Evolutionary conservation across 2,329 filamentous ascomycete genomes (phyloP).

Genomic region (Arthrobotrys conoides): DNA sequence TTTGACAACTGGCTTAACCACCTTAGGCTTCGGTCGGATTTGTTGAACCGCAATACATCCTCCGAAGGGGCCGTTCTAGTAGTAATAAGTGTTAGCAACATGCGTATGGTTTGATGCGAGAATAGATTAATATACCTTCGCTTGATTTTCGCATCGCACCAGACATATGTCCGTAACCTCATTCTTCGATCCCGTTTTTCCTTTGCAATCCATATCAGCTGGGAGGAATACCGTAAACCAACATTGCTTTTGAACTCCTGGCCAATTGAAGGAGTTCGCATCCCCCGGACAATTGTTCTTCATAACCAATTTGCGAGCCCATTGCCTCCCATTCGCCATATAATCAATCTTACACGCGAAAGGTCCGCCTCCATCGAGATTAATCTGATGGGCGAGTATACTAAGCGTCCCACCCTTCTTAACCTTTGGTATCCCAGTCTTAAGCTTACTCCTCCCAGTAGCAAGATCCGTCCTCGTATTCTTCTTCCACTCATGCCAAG

Average conservation of each 20-base stretch:
- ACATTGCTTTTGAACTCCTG: constrained; percentile 9
- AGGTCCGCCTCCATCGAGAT: not conserved
- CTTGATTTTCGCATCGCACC: not conserved
- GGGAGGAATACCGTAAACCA: constrained; percentile 1
- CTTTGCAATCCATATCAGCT: not conserved
- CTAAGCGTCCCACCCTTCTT: not conserved
- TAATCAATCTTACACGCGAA: constrained; percentile 13
- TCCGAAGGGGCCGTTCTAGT: constrained; percentile 10
- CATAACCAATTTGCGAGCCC: not conserved
- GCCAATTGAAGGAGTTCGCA: not conserved
- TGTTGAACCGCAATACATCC: constrained; percentile 5
- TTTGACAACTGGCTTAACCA: no score
- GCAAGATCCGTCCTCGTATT: not conserved
- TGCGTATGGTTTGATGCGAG: not conserved
- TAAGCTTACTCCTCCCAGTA: not conserved
- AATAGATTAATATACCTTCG: not conserved
- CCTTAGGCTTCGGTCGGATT: not conserved
- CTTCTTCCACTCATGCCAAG: not conserved
- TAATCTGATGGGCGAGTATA: not conserved
- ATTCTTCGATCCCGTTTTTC: not conserved
- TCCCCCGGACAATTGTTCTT: constrained; percentile 4
- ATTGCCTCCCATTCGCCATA: not conserved
- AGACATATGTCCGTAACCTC: constrained; percentile 1
- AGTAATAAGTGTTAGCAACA: not conserved
- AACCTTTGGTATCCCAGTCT: not conserved